Base-by-base conservation (phyloP, 169 alveolate genomes). In the Plasmodium gallinaceum region DNA sequence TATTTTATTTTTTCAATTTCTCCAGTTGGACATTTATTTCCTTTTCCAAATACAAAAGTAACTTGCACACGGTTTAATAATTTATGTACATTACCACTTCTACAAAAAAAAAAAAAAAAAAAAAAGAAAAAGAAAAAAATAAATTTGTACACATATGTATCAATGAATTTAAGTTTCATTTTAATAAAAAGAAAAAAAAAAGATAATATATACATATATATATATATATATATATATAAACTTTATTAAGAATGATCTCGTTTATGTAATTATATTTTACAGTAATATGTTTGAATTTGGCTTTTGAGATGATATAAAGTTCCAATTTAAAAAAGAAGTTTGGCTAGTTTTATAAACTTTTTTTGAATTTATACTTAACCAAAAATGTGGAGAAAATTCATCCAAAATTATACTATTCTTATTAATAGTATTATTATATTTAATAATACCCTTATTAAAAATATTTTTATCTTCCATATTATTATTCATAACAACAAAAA, bases 31-130 rank as follows among this genome's bases (percentile, higher is more conserved):
- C 69, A 85, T 6, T 7, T 51, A 18, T 26, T 85, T 60, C 92
- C 92, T 43, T 48, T 54, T 70, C 92, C 92, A 16, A 85, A 85
- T 0, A 71, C 5, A 12, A 85, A 26, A 12, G 92, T 85, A 18
- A 85, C 87, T 70, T 85, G 92, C 0, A 85, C 45, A 5, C 92
- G 86, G 18, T 85, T 85, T 52, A 85, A n/a, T 14, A 85, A 66
- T 7, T 18, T 70, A 57, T 85, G 69, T 18, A 24, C 12, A 7
- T 45, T 32, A 5, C 61, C 60, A 66, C 87, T 85, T 45, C 90
- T 80, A 26, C 52, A 74, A 37, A 5, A 26, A 46, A 24, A n/a
- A 48, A 26, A 60, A 16, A 18, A 54, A 16, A 0, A 26, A 9
- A 7, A 6, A 7, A 5, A 16, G n/a, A n/a, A n/a, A n/a, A n/a